Percentiles rank a stretch among this genome's conserved stretches.
These are phyloP conservation scores for Helicocarpus griseus DNA, from an alignment of 2,329 filamentous ascomycete genomes.

Conservation along the genomic window DNA sequence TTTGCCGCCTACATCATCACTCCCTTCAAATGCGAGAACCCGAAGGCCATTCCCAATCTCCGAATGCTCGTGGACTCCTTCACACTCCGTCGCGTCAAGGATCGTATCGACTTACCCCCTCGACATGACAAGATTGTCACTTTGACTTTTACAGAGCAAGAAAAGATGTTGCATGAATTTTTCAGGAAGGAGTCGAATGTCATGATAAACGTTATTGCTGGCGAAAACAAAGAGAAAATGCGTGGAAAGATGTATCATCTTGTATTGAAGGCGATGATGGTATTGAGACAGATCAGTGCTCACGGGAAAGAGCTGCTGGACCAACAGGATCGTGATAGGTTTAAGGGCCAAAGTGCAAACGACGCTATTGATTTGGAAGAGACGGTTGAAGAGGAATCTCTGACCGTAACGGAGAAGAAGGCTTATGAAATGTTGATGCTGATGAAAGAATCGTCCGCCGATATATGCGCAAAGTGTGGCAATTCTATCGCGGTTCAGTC, in stretches of 20 bases:
- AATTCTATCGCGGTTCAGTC: slow-evolving; percentile 46
- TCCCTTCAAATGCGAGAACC: slow-evolving; percentile 79
- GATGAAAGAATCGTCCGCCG: slow-evolving; percentile 70
- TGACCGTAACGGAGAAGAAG: slow-evolving; percentile 54
- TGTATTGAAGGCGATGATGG: slow-evolving; percentile 82
- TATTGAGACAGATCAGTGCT: slow-evolving; percentile 81
- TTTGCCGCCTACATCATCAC: slow-evolving; percentile 73
- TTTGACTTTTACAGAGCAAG: slow-evolving; percentile 66
- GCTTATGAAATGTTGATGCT: slow-evolving; percentile 80
- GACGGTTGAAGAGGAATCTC: slow-evolving; percentile 53
- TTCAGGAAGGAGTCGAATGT: slow-evolving; percentile 75
- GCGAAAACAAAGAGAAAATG: slow-evolving; percentile 55
- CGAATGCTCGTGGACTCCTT: slow-evolving; percentile 89
- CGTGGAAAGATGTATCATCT: slow-evolving; percentile 87
- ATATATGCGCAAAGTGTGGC: slow-evolving; percentile 62
- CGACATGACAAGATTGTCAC: slow-evolving; percentile 63
- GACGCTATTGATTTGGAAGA: slow-evolving; percentile 86
- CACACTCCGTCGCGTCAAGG: slow-evolving; percentile 81
- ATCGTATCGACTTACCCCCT: slow-evolving; percentile 73
- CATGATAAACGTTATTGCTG: slow-evolving; percentile 65
- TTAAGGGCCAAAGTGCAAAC: slow-evolving; percentile 71
- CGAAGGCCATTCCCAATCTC: slow-evolving; percentile 59
- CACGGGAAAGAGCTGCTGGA: slow-evolving; percentile 87
- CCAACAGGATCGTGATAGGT: slow-evolving; percentile 68
- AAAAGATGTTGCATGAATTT: slow-evolving; percentile 69